A percentile compares a stretch with the other conserved stretches of the same genome.
Conservation (phyloP, 2,329 filamentous ascomycete genomes). For the Cryphonectria naterciae region DNA sequence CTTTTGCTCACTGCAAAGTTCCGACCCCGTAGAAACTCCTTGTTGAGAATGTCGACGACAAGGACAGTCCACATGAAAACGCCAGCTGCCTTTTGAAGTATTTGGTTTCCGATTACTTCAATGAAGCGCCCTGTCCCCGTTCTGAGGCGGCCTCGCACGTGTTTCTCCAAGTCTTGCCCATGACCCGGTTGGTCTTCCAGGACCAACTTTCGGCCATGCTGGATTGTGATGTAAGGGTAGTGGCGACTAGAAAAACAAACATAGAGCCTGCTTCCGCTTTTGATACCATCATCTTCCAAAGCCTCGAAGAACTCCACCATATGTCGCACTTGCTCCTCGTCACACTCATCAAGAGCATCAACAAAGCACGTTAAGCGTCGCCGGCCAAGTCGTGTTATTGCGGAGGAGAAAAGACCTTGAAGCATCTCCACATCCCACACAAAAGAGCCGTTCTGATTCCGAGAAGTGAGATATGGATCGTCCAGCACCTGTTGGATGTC, state of each 20-base stretch:
- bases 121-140: conserved; percentile 29
- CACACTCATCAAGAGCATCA: conserved; percentile 32
- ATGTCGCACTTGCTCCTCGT: conserved; percentile 44
- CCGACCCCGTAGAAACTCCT: conserved; percentile 37
- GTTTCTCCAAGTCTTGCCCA: conserved; percentile 40
- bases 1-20: conserved; percentile 34
- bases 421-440: conserved; percentile 25
- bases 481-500: conserved; percentile 39
- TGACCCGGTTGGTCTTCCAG: conserved; percentile 44
- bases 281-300: conserved; percentile 37
- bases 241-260: conserved; percentile 53
- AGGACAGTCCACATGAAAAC: conserved; percentile 49
- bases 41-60: conserved; percentile 42
- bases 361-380: conserved; percentile 28
- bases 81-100: conserved; percentile 44
- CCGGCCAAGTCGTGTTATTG: conserved; percentile 25
- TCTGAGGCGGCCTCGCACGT: conserved; percentile 38
- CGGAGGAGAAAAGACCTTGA: conserved; percentile 28
- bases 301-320: conserved; percentile 51
- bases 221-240: conserved; percentile 47
- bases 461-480: background rate
- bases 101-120: conserved; percentile 31
- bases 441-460: background rate
- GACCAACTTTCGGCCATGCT: conserved; percentile 35
- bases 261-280: conserved; percentile 32